Base-by-base conservation (phyloP, 2,329 filamentous ascomycete genomes). In the Microsporum ferrugineum region DNA sequence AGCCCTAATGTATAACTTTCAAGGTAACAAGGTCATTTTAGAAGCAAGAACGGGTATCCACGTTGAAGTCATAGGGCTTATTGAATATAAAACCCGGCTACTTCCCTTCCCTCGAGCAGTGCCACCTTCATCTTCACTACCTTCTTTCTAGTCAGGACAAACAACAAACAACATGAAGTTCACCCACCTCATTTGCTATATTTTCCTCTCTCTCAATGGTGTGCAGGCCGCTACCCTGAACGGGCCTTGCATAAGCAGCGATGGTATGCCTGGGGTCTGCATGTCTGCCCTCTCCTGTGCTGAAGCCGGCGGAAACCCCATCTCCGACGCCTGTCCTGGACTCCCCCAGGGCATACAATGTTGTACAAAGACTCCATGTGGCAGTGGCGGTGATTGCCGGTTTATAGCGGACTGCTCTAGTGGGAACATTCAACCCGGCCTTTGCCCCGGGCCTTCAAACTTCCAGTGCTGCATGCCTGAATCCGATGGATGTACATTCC, bases 261-360 rank as follows among this genome's bases (percentile, higher is more conserved):
- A 27, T 3, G 59, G 49, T 23, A 36, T 49, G 2, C 47, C 47
- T 14, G 59, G 59, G 41, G 45, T 29, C 49, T 60, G 59, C 36
- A 60, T 60, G n/a, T 43, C 59, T 29, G 57, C 59, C 49, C 29
- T 23, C 36, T 33, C 33, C 34, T 60, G 59, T 36, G 41, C 47
- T 34, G 45, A 31, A n/a, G 49, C 34, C 17, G 59, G 59, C 27
- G 59, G 59, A 34, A 33, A 33, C 7, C 57, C 31, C 49, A 60
- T 59, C 57, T 49, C 29, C 57, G 33, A 36, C 12, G 41, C 31
- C 41, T 56, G 47, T n/a, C 34, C 59, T 31, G 27, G 29, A 1
- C 34, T 36, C 23, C 36, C 60, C 34, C 17, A 14, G 5, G 55
- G 51, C 31, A 57, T 61, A 10, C 34, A 61, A 49, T 61, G 60